These are phyloP conservation scores for Stylosanthes scabra DNA, from an alignment of 331 rosid genomes.

Conservation along the genomic window DNA sequence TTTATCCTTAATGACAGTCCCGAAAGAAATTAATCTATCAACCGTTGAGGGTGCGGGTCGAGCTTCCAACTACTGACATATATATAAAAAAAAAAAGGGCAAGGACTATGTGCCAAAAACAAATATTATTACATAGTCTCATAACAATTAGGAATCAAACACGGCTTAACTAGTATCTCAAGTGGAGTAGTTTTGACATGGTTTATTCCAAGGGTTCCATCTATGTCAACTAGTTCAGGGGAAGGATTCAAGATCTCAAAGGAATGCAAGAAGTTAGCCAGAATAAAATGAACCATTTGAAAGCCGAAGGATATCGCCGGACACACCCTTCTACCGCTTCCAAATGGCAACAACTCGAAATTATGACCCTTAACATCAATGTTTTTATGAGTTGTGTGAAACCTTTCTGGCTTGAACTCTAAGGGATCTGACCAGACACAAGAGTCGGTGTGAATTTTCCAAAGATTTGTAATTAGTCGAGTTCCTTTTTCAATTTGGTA, in stretches of 20 bases:
- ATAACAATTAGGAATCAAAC: no score
- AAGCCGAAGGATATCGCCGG: conserved; percentile 3
- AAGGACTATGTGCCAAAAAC: no score
- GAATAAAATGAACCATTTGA: not conserved
- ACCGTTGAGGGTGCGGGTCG: no score
- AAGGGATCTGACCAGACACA: conserved; percentile 41
- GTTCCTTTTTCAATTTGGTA: conserved; percentile 45
- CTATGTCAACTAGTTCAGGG: conserved; percentile 32
- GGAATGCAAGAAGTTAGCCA: conserved; percentile 20
- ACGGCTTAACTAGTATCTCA: no score
- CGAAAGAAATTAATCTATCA: no score
- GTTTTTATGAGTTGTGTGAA: conserved; percentile 37
- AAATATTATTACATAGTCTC: no score
- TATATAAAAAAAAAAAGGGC: no score
- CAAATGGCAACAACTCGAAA: conserved; percentile 45
- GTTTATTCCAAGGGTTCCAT: conserved; percentile 12
- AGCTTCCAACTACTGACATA: no score
- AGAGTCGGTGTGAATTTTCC: conserved; percentile 49
- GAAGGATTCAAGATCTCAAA: conserved; percentile 14
- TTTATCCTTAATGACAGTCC: no score
- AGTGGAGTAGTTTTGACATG: no score
- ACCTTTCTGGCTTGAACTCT: conserved; percentile 52
- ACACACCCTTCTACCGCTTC: conserved; percentile 39
- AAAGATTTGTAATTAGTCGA: conserved; percentile 30
- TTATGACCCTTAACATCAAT: conserved; percentile 40